Base-by-base conservation (phyloP, 306 rosid genomes). In the Prunus fruticosa region DNA sequence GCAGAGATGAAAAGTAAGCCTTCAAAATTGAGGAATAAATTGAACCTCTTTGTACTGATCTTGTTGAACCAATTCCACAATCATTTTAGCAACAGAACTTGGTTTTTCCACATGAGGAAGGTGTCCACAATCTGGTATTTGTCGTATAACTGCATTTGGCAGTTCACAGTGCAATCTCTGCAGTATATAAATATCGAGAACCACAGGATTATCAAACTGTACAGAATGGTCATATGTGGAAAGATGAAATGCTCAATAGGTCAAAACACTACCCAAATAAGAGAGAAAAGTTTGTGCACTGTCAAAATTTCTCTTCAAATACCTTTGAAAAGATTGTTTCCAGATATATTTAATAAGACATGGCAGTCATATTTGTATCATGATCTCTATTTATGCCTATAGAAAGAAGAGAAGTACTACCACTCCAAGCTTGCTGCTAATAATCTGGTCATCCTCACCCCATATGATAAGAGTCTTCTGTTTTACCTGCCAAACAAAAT, bases 51-150 rank as follows among this genome's bases (percentile, higher is more conserved):
- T 76, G 74, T 51, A 62, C 74, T 79, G 65, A 56, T 86, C 86
- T 69, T 70, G 83, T 64, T 76, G 83, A 82, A 85, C 79, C 88
- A 92, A 90, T 63, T 89, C 95, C 71, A 63, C 65, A 52, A 90
- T 88, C 82, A 95, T 66, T 82, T 89, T 84, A 22, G 85, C 84
- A 47, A 86, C 90, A 32, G 75, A 73, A 76, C 77, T 87, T 34
- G 99, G 97, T 84, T 76, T 92, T 76, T 95, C 96, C 22, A 90
- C 90, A 75, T 91, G 97, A 80, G 98, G 97, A 81, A 95, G 56
- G 77, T 95, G 97, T n/a, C 97, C 97, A 18, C 99, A 95, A 28
- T 88, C 71, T 38, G 93, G 84, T 83, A 92, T 87, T 84, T 85
- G 96, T 67, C 89, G 91, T 73, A 92, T 25, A 46, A 79, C 63